Evolutionary conservation across 441 rosid genomes (phyloP).

Genomic region (Pelargonium cotyledonis): DNA sequence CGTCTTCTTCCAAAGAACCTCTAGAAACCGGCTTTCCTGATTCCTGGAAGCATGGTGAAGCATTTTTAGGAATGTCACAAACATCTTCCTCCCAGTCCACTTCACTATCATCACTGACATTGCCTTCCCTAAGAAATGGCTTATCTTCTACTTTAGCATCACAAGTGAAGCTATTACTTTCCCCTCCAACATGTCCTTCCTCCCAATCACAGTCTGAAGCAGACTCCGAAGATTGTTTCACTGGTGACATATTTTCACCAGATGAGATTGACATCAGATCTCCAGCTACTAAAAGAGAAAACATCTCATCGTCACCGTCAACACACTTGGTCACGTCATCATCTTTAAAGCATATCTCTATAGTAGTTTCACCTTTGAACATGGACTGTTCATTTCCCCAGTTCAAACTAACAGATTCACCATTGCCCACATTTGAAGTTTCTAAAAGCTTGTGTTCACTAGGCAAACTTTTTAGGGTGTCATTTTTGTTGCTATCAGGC

Average conservation of each 20-base stretch:
- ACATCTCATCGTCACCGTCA: constrained; percentile 62
- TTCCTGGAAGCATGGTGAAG: constrained; percentile 23
- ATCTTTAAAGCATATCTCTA: constrained; percentile 74
- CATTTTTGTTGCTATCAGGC: constrained; percentile 23
- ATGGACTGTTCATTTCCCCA: constrained; percentile 27
- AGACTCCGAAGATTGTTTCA: constrained; percentile 32
- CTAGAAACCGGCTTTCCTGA: constrained; percentile 38
- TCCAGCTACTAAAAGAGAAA: constrained; percentile 66
- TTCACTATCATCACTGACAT: constrained; percentile 42
- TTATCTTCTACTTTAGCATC: constrained; percentile 29
- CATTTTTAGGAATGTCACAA: constrained; percentile 26
- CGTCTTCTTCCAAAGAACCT: constrained; percentile 72
- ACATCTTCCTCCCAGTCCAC: constrained; percentile 69
- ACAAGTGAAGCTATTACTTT: constrained; percentile 22
- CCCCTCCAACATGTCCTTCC: constrained; percentile 38
- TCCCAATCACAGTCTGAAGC: constrained; percentile 72
- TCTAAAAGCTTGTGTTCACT: constrained; percentile 30
- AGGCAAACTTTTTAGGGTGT: constrained; percentile 28
- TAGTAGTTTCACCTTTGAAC: constrained; percentile 29
- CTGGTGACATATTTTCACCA: constrained; percentile 31
- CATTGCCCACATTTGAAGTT: constrained; percentile 26
- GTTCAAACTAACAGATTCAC: constrained; percentile 31
- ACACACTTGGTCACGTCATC: constrained; percentile 35
- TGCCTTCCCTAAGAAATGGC: constrained; percentile 27
- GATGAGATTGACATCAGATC: constrained; percentile 36